Conservation (phyloP, 768 basidiomycete genomes). For the Tephrocybe sp. region DNA sequence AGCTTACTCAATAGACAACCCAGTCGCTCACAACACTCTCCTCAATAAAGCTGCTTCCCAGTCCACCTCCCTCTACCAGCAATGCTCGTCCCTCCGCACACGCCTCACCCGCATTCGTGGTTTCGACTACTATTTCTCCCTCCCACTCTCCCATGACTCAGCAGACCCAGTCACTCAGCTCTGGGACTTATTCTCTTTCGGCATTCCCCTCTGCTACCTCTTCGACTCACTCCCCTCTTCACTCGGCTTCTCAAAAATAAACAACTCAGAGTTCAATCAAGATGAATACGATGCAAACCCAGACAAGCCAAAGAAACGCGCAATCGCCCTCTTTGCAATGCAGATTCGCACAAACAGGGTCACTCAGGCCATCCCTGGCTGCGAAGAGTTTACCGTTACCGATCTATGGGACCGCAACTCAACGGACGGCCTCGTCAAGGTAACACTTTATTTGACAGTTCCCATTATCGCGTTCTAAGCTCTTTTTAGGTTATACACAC, state of each 20-base stretch:
- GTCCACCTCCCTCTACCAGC: conserved; percentile 88
- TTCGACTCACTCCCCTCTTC: conserved; percentile 85
- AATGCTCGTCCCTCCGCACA: conserved; percentile 76
- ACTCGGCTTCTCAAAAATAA: conserved; percentile 54
- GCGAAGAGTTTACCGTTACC: conserved; percentile 85
- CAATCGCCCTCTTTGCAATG: conserved; percentile 91
- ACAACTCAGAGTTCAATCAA: conserved; percentile 65
- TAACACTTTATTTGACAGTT: conserved; percentile 29
- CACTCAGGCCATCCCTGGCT: conserved; percentile 57
- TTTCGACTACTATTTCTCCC: conserved; percentile 67
- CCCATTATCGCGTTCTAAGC: conserved; percentile 7
- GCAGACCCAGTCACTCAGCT: conserved; percentile 93
- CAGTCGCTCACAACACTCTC: conserved; percentile 76
- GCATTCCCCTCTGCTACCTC: conserved; percentile 92
- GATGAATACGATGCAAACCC: conserved; percentile 63
- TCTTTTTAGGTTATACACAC: conserved; percentile 75
- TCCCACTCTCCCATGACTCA: conserved; percentile 58
- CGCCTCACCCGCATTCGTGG: conserved; percentile 77
- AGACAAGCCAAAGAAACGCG: conserved; percentile 86
- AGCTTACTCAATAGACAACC: conserved; percentile 68
- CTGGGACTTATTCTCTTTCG: conserved; percentile 92
- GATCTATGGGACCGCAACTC: conserved; percentile 90
- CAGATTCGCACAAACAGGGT: conserved; percentile 68
- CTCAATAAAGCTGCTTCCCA: conserved; percentile 90
- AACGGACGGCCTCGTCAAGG: conserved; percentile 94